A percentile compares a stretch with the other conserved stretches of the same genome.
Conservation (phyloP, 208 protist species). For the Acanthamoeba castellanii region DNA sequence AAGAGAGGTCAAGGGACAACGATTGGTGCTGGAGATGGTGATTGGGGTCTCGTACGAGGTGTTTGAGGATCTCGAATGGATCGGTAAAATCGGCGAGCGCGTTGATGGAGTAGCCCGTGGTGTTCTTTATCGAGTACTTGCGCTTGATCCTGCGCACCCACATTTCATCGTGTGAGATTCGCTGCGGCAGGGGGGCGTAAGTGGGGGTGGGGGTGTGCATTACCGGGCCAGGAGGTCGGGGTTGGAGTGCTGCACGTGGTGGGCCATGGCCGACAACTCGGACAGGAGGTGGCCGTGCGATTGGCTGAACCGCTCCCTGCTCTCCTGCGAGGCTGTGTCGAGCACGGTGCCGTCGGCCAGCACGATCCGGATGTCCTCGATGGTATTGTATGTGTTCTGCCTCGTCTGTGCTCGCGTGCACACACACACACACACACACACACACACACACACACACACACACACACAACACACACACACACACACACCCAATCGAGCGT, state of each 20-base stretch:
- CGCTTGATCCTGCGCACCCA: constrained; percentile 67
- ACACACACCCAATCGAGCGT: too few relatives aligned
- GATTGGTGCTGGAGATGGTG: background rate
- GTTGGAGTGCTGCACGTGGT: constrained; percentile 62
- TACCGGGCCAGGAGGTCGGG: constrained; percentile 7
- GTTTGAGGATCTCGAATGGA: constrained; percentile 85
- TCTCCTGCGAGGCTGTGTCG: constrained; percentile 76
- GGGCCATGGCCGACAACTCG: constrained; percentile 52
- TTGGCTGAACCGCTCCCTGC: constrained; percentile 59
- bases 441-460: too few relatives aligned
- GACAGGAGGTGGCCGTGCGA: constrained; percentile 71
- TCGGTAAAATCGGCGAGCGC: constrained; percentile 82
- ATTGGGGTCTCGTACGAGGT: constrained; percentile 64
- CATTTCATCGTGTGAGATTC: background rate
- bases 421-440: too few relatives aligned
- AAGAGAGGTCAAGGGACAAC: background rate
- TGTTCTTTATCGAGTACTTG: constrained; percentile 87
- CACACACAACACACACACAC: background rate
- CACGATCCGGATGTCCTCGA: constrained; percentile 82
- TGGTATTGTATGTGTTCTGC: constrained; percentile 84
- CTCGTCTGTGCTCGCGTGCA: background rate
- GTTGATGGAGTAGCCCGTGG: constrained; percentile 86
- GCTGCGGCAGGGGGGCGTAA: too few relatives aligned
- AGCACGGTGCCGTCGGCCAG: constrained; percentile 82
- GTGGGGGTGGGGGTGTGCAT: too few relatives aligned